phyloP scores from a whole-genome alignment of 306 rosid genomes.

The Dicorynia guianensis region DNA sequence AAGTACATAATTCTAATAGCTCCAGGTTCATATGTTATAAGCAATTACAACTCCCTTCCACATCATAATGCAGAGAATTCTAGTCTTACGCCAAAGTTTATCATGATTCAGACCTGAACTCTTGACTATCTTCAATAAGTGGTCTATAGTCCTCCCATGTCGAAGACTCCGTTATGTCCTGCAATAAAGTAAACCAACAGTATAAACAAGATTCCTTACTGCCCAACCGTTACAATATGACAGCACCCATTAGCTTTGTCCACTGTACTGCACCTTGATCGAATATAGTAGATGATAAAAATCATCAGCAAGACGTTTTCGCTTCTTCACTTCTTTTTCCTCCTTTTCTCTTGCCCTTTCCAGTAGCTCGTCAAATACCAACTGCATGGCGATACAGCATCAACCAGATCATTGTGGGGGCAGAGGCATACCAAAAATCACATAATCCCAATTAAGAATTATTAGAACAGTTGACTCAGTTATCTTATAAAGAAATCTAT shows the following conservation, averaged over 20 bases:
- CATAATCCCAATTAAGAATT: slow-evolving; percentile 36
- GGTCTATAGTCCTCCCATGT: slow-evolving; percentile 78
- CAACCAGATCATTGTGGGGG: slow-evolving; percentile 26
- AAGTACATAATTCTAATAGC: slow-evolving; percentile 4
- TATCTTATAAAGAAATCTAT: slow-evolving; percentile 3
- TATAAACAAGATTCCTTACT: slow-evolving; percentile 23
- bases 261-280: slow-evolving; percentile 63
- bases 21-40: neutral
- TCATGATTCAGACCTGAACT: slow-evolving; percentile 69
- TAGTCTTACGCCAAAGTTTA: slow-evolving; percentile 27
- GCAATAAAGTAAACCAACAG: slow-evolving; percentile 40
- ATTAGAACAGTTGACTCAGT: slow-evolving; percentile 17
- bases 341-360: slow-evolving; percentile 85
- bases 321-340: slow-evolving; percentile 91
- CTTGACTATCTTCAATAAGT: slow-evolving; percentile 71
- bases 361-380: slow-evolving; percentile 83
- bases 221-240: slow-evolving; percentile 33
- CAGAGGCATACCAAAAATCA: slow-evolving; percentile 14
- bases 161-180: slow-evolving; percentile 78
- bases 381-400: slow-evolving; percentile 62
- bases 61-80: neutral
- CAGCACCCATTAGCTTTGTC: slow-evolving; percentile 29
- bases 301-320: slow-evolving; percentile 80
- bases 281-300: slow-evolving; percentile 69
- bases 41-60: neutral